Evolutionary conservation across 805 yeast species (phyloP), one percentile per base, ranked within the genome.

Genomic region (Schwanniomyces yamadae): DNA sequence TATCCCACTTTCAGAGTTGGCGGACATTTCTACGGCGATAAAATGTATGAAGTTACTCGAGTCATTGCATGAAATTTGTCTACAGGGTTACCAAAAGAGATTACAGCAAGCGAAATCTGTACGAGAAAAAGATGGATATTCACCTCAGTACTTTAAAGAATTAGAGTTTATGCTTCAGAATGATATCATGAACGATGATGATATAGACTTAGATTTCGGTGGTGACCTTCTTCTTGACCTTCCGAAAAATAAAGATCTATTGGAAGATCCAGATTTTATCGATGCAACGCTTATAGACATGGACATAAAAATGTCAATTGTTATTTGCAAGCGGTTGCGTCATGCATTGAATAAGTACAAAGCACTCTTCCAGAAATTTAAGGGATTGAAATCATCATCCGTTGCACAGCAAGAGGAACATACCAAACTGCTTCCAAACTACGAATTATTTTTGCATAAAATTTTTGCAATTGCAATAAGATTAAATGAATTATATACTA

Each of bases 401-500:
- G 30, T 23, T 19, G 26, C 26, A 18, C 50, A 35, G 29, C 34
- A 31, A 18, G 40, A 36, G 6, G 16, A 28, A n/a, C 37, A 41
- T 16, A 29, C 66, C 7, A 55, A 55, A 23, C 54, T 59, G 14
- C 31, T 68, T 2, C 68, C 71, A 4, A 45, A 52, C 32, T 59
- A 66, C 61, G 49, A 57, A n/a, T 63, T 57, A 39, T 52, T 75
- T 0, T 47, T 75, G 26, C 83, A 78, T 45, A 59, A 73, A 39
- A 55, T 75, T 4, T 65, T 75, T 38, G 62, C 74, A 5, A 42
- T 69, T 35, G 57, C 76, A 4, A 46, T 75, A 23, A 56, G 77
- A 31, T 48, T 73, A 27, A 77, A 79, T 28, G 82, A 77, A 45
- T 36, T 76, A 21, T 76, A 75, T 46, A 61, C 70, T 4, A 54